Percentiles rank a stretch among this genome's conserved stretches.
These are phyloP conservation scores for Orbilia javanica DNA, from an alignment of 2,329 filamentous ascomycete species.

Conservation along the genomic window DNA sequence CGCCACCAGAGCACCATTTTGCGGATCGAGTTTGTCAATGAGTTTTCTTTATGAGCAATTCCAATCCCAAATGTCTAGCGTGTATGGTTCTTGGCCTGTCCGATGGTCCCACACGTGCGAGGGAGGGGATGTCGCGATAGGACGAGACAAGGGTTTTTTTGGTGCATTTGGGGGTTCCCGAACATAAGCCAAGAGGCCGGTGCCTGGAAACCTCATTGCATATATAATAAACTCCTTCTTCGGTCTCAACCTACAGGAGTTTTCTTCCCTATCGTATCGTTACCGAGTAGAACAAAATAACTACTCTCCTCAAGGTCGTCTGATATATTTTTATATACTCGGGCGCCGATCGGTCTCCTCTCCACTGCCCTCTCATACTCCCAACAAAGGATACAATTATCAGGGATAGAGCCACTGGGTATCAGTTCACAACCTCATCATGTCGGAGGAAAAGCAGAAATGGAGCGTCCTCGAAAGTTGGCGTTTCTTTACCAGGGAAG, in stretches of 20 bases:
- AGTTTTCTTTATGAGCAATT: conserved; percentile 21
- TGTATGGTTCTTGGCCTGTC: conserved; percentile 19
- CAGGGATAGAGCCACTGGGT: neutral
- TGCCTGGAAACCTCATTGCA: conserved; percentile 42
- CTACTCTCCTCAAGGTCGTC: neutral
- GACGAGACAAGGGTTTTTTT: conserved; percentile 18
- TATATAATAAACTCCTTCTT: conserved; percentile 37
- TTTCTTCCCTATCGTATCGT: conserved; percentile 21
- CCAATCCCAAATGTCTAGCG: conserved; percentile 32
- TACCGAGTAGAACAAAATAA: conserved; percentile 12
- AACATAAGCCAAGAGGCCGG: conserved; percentile 42
- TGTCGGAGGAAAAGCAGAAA: conserved; percentile 47
- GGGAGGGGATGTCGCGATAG: conserved; percentile 48
- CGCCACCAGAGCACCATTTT: conserved; percentile 20
- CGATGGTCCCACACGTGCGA: conserved; percentile 33
- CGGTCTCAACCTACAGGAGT: conserved; percentile 13
- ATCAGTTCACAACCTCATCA: neutral
- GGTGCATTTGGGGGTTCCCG: conserved; percentile 15
- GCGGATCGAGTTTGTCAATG: neutral
- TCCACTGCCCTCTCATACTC: neutral
- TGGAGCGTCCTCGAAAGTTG: conserved; percentile 58
- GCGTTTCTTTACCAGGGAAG: conserved; percentile 64
- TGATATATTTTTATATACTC: conserved; percentile 26
- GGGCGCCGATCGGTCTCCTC: conserved; percentile 26
- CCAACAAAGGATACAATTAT: neutral